phyloP scores from a whole-genome alignment of 2,329 filamentous ascomycete species.

The Colletotrichum nymphaeae region DNA sequence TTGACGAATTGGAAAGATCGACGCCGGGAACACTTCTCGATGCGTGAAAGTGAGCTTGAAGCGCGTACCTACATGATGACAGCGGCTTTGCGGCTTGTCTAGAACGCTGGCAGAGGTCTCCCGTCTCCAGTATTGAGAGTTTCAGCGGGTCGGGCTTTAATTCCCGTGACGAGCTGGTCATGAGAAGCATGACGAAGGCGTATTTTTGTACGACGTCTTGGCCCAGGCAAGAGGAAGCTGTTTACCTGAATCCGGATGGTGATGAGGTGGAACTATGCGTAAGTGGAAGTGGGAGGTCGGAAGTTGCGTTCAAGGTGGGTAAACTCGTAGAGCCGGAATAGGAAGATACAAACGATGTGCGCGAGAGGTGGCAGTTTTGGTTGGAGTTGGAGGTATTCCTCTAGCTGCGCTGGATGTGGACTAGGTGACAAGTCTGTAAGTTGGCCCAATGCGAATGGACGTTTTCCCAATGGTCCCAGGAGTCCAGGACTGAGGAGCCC shows the following conservation, averaged over 20 bases:
- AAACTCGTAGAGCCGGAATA: background rate
- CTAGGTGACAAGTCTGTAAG: background rate
- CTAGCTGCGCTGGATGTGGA: background rate
- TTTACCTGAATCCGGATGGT: slow-evolving; percentile 30
- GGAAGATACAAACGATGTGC: background rate
- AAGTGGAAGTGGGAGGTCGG: slow-evolving; percentile 20
- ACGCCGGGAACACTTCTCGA: slow-evolving; percentile 20
- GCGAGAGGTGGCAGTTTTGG: background rate
- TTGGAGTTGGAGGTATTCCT: background rate
- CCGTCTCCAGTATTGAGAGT: background rate
- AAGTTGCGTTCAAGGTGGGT: slow-evolving; percentile 24
- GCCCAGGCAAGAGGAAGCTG: slow-evolving; percentile 13
- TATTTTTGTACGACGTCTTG: background rate
- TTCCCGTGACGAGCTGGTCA: background rate
- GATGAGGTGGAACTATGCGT: slow-evolving; percentile 21
- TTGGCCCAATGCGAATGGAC: slow-evolving; percentile 22
- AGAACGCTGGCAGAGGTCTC: background rate
- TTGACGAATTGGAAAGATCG: slow-evolving; percentile 1
- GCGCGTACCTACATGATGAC: background rate
- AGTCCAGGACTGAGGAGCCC: background rate
- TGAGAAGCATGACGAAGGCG: slow-evolving; percentile 16
- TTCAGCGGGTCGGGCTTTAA: slow-evolving; percentile 4
- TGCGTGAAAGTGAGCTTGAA: background rate
- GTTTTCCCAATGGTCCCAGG: slow-evolving; percentile 4
- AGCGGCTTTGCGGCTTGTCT: background rate